phyloP scores from a whole-genome alignment of 208 protist genomes.

The Leishmania amazonensis region DNA sequence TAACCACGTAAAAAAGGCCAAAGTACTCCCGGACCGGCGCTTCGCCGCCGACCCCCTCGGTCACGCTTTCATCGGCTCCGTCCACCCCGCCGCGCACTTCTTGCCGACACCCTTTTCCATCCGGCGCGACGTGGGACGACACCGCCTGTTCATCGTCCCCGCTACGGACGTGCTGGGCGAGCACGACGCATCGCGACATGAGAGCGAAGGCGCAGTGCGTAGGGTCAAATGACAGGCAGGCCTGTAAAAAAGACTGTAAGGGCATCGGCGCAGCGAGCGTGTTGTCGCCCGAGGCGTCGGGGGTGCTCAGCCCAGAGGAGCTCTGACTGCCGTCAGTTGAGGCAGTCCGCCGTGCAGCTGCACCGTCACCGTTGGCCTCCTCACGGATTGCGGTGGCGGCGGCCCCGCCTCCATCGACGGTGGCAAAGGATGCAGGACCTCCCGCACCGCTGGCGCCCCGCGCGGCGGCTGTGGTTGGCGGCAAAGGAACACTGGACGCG shows the following conservation, averaged over 20 bases:
- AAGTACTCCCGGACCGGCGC: neutral
- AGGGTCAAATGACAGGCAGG: constrained; percentile 49
- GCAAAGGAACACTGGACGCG: too few relatives aligned
- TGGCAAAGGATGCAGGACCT: neutral
- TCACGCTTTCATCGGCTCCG: neutral
- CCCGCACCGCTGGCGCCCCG: neutral
- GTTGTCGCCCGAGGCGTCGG: neutral
- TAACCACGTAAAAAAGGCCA: constrained; percentile 57
- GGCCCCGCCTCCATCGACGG: neutral
- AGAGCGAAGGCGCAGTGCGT: constrained; percentile 65
- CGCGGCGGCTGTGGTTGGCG: neutral
- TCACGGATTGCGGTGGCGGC: neutral
- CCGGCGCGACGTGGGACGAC: neutral
- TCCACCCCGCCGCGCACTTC: neutral
- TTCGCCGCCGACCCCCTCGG: neutral
- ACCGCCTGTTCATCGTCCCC: constrained; percentile 30
- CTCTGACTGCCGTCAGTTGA: neutral
- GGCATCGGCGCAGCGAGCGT: constrained; percentile 28
- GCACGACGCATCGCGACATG: constrained; percentile 63
- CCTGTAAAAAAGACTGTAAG: constrained; percentile 53
- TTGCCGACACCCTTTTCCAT: neutral
- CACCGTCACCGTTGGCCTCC: neutral
- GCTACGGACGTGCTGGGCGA: constrained; percentile 44
- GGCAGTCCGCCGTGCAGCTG: neutral
- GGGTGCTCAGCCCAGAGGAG: neutral